Base-by-base conservation (phyloP, 257 asterid species). In the Solanum clarkiae region DNA sequence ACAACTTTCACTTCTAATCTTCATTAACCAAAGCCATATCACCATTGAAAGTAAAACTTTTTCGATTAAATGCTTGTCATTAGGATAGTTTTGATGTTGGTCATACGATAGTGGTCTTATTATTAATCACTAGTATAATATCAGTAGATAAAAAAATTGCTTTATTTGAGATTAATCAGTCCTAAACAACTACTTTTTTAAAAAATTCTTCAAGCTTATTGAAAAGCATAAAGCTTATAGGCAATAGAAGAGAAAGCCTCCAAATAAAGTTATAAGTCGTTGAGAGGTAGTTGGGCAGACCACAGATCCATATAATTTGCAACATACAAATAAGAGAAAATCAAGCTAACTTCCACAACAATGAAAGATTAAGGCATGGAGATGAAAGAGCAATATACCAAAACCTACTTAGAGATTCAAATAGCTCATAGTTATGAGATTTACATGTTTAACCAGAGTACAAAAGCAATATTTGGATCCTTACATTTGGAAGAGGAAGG, bases 211-310 rank as follows among this genome's bases (percentile, higher is more conserved):
- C 26, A 26, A 26, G 26, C 26, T 26, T 26, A 26, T 26, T 26
- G 26, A 26, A 26, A 62, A 55, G 32, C 15, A 56, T 22, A 54
- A 63, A 87, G 90, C 96, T 92, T 88, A 94, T 97, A 94, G 85
- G 97, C 97, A 89, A 92, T 89, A 86, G 98, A 94, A 51, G 97
- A 95, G n/a, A 88, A 92, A 93, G 86, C 98, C 98, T 24, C 98
- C 97, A 90, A 94, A 94, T 87, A 92, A 87, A 90, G 94, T 91
- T 81, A 94, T 70, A 75, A 95, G 97, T 62, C 80, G 95, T 84
- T 89, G 92, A 63, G 97, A 96, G 80, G 98, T 94, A 82, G 98
- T 91, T 82, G 97, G 98, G 86, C 26, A 26, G 26, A 26, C 26
- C 26, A 26, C 98, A 94, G 85, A 94, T 94, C 98, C 97, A 94